These are phyloP conservation scores for Lentinula sp. DNA, from an alignment of 768 basidiomycete genomes.

Conservation along the genomic window DNA sequence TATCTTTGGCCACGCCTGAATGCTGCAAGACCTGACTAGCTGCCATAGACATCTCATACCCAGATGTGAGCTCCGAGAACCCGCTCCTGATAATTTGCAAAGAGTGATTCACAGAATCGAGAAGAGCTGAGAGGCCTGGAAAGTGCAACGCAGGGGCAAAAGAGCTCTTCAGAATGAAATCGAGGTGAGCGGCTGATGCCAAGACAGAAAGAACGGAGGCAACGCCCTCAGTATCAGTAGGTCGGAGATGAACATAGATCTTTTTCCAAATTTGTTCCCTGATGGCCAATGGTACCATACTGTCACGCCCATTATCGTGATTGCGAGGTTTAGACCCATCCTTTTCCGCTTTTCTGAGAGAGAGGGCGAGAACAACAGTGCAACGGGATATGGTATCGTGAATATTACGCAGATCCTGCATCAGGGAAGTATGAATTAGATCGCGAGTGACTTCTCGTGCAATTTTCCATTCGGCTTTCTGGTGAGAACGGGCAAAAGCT, in stretches of 20 bases:
- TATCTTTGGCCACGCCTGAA: slow-evolving; percentile 50
- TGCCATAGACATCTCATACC: slow-evolving; percentile 47
- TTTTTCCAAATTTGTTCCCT: slow-evolving; percentile 64
- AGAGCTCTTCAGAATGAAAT: slow-evolving; percentile 50
- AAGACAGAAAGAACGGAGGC: slow-evolving; percentile 53
- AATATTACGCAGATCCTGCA: slow-evolving; percentile 25
- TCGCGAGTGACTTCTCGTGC: slow-evolving; percentile 26
- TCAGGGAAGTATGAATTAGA: slow-evolving; percentile 26
- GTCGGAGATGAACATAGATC: slow-evolving; percentile 52
- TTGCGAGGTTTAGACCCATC: neutral
- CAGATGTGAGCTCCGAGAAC: slow-evolving; percentile 56
- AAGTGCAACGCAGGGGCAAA: slow-evolving; percentile 16
- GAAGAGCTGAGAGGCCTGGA: slow-evolving; percentile 3
- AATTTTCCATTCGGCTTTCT: slow-evolving; percentile 26
- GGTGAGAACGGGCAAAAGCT: slow-evolving; percentile 28
- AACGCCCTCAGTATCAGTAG: slow-evolving; percentile 53
- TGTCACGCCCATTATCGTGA: slow-evolving; percentile 4
- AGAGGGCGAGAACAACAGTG: slow-evolving; percentile 8
- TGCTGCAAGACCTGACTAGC: slow-evolving; percentile 49
- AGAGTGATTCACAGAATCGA: slow-evolving; percentile 58
- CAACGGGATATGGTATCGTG: slow-evolving; percentile 15
- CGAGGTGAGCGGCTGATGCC: slow-evolving; percentile 60
- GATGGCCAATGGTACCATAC: slow-evolving; percentile 32
- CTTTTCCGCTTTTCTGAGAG: neutral
- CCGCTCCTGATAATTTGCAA: slow-evolving; percentile 53